Evolutionary conservation across 768 basidiomycete species (phyloP).

Genomic region (Butyriboletus loyo): DNA sequence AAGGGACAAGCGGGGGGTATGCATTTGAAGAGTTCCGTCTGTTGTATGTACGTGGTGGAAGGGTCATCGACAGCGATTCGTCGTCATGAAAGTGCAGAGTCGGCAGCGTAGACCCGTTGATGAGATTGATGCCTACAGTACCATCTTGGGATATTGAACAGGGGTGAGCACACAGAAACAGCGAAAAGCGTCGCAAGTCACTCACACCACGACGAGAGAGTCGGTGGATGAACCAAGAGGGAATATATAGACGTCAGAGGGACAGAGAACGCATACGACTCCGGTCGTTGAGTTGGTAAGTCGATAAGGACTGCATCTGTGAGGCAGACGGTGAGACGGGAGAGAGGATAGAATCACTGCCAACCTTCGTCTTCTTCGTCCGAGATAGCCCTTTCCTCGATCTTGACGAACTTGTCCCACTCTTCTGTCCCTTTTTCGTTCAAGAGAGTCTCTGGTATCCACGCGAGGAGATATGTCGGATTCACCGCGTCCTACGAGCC

Average conservation of each 20-base stretch:
- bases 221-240: slow-evolving; percentile 79
- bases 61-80: slow-evolving; percentile 78
- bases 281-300: slow-evolving; percentile 76
- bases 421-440: slow-evolving; percentile 80
- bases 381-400: slow-evolving; percentile 60
- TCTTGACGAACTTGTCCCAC: slow-evolving; percentile 86
- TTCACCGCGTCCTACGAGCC: slow-evolving; percentile 62
- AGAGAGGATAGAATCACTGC: slow-evolving; percentile 11
- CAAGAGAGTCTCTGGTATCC: slow-evolving; percentile 88
- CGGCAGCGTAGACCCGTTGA: slow-evolving; percentile 80
- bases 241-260: slow-evolving; percentile 88
- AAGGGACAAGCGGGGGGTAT: slow-evolving; percentile 63
- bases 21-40: slow-evolving; percentile 41
- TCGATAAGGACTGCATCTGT: slow-evolving; percentile 84
- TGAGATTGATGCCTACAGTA: slow-evolving; percentile 84
- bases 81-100: slow-evolving; percentile 97
- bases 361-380: slow-evolving; percentile 75
- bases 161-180: neutral
- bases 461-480: slow-evolving; percentile 79
- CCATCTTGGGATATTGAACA: slow-evolving; percentile 53
- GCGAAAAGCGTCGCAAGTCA: slow-evolving; percentile 14
- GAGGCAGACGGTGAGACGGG: slow-evolving; percentile 6
- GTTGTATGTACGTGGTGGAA: slow-evolving; percentile 37
- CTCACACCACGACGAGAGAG: slow-evolving; percentile 81
- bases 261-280: slow-evolving; percentile 95